Base-by-base conservation (phyloP, 2,329 filamentous ascomycete genomes). In the Aspergillus sp. region DNA sequence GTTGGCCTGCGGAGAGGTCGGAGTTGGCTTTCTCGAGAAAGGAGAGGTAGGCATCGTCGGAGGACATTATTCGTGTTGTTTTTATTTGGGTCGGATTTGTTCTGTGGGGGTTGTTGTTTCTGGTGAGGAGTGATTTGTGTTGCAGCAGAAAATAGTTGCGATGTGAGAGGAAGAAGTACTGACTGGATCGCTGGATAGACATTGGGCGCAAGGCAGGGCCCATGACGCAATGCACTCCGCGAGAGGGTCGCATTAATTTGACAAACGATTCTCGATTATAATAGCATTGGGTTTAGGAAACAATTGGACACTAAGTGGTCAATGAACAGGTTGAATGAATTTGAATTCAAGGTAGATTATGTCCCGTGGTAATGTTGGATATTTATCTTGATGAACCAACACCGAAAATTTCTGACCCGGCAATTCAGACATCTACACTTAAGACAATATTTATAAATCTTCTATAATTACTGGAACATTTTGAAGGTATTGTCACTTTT, bases 21-120 rank as follows among this genome's bases (percentile, higher is more conserved):
- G 83, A 74, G 72, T 95, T 95, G 46, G 89, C 88, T 74, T 93
- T 93, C 65, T 93, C 79, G 49, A 96, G 76, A 65, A 96, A 95
- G 50, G 85, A 76, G 69, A 83, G 80, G 74, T 95, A 96, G 53
- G 86, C 85, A 52, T 86, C 82, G 75, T 95, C 89, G 46, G 83
- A 84, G 15, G 71, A 64, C 72, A 74, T 74, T 48, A 52, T 62
- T 49, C 53, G 52, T 22, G 48, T 30, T 38, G 52, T 45, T 9
- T 49, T 54, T 47, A 52, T 55, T 46, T 54, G 57, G 30, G 35
- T 12, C 13, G 47, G 44, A 22, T 20, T 13, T 41, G 38, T 23
- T 41, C 5, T 41, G 25, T 30, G 9, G 3, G 10, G 7, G 19
- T 20, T n/a, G 19, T 20, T 23, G 15, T 41, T 41, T 15, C 19